Base-by-base conservation (phyloP, 208 protist species). In the Crithidia sp. region DNA sequence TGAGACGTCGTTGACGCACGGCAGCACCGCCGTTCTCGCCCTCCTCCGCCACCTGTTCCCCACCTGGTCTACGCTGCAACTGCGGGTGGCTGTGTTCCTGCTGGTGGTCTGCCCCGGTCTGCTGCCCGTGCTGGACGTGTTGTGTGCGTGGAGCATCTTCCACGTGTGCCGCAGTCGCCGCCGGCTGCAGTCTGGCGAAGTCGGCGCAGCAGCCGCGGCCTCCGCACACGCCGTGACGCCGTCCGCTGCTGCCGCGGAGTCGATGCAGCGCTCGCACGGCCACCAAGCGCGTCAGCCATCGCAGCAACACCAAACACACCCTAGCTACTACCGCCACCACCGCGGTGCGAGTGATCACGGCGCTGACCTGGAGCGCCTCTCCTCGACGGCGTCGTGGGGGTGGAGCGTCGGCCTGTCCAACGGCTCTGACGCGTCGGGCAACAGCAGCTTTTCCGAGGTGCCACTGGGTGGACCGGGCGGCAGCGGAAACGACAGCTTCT, bases 401-500 rank as follows among this genome's bases (percentile, higher is more conserved):
- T 65, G 53, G 71, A 76, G 64, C 43, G 71, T 17, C 2, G 62
- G 39, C 47, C 36, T 69, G 28, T 55, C 60, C 14, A 44, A 19
- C 60, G 14, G 17, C 7, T 54, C 56, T 10, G 57, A 60, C n/a
- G 14, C 44, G 54, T 49, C 73, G 2, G 41, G 41, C 45, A 52
- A 73, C 56, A 44, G 56, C 50, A 74, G 62, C 55, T 50, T 79
- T 50, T 52, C 54, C 14, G 41, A 69, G 5, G 44, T 28, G 6
- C n/a, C 59, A 4, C 17, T 9, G 4, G 9, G 49, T 13, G 43
- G 59, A n/a, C 16, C 7, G 7, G 39, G 12, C 39, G 57, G 59
- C 12, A 37, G 12, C n/a, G 57, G 10, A 41, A 74, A 75, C 49
- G 74, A 81, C 43, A 77, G 74, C 53, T 81, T 71, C 60, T 84